These are phyloP conservation scores for Hyaloscypha finlandica DNA, from an alignment of 495 filamentous ascomycete species.

Conservation along the genomic window DNA sequence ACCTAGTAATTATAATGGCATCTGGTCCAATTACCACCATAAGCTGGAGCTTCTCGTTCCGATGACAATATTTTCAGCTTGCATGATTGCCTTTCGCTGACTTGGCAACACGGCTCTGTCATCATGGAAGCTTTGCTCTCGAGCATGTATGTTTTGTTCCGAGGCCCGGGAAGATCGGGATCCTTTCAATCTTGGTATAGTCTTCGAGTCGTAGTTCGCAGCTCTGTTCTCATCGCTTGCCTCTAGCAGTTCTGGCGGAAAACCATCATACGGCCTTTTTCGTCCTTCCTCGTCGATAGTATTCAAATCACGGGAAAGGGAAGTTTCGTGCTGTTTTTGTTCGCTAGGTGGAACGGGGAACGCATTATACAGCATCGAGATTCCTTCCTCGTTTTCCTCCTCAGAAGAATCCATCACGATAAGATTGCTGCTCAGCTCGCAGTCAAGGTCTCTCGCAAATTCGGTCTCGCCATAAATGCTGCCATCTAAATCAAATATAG, in stretches of 20 bases:
- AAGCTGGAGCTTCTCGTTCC: conserved; percentile 24
- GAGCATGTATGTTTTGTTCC: not conserved
- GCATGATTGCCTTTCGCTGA: conserved; percentile 13
- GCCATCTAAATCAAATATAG: not conserved
- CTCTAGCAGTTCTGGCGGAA: conserved; percentile 25
- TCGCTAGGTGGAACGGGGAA: not conserved
- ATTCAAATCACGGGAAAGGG: not conserved
- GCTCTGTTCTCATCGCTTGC: conserved; percentile 9
- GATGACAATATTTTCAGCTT: not conserved
- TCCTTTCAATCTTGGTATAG: conserved; percentile 17
- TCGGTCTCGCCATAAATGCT: not conserved
- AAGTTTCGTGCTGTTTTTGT: not conserved
- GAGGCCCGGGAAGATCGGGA: not conserved
- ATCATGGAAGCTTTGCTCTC: conserved; percentile 26
- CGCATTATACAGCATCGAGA: conserved; percentile 5
- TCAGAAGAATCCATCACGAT: conserved; percentile 2
- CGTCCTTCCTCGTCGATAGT: not conserved
- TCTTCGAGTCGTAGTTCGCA: conserved; percentile 10
- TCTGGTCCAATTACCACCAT: conserved; percentile 10
- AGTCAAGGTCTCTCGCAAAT: not conserved
- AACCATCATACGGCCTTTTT: conserved; percentile 17
- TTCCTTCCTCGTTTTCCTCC: not conserved
- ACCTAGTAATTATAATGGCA: not conserved
- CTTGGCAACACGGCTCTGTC: conserved; percentile 30
- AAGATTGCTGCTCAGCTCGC: not conserved